phyloP scores from a whole-genome alignment of 2,329 filamentous ascomycete genomes.

The Ophiocordyceps camponoti-leonardi region DNA sequence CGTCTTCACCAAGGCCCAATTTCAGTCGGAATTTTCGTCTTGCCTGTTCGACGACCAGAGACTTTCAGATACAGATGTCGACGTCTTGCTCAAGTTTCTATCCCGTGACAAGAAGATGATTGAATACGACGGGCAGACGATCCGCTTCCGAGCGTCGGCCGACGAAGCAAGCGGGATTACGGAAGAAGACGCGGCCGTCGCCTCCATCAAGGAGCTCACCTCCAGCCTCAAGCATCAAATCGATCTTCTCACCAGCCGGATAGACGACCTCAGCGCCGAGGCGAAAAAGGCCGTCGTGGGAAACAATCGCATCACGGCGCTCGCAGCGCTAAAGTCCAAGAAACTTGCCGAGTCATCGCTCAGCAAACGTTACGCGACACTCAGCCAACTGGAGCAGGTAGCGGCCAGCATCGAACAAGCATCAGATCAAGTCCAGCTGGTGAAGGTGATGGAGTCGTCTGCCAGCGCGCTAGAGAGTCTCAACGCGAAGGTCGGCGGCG shows the following conservation, averaged over 20 bases:
- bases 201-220: constrained; percentile 66
- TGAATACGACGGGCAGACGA: constrained; percentile 45
- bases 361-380: constrained; percentile 50
- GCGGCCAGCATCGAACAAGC: constrained; percentile 75
- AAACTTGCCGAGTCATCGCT: constrained; percentile 66
- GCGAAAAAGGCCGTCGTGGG: constrained; percentile 54
- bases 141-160: constrained; percentile 51
- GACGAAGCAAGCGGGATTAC: constrained; percentile 40
- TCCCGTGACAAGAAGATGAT: constrained; percentile 46
- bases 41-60: constrained; percentile 28
- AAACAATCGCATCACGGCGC: constrained; percentile 59
- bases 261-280: constrained; percentile 44
- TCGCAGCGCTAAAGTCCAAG: constrained; percentile 65
- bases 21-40: constrained; percentile 38
- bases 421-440: constrained; percentile 64
- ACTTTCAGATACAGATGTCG: constrained; percentile 47
- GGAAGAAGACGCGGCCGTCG: constrained; percentile 65
- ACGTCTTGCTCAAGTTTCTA: constrained; percentile 53
- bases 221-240: constrained; percentile 59
- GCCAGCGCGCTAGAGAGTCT: constrained; percentile 54
- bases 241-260: constrained; percentile 44
- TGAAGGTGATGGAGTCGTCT: constrained; percentile 68
- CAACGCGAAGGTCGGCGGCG: constrained; percentile 62
- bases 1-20: constrained; percentile 49
- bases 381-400: constrained; percentile 69